Conservation (phyloP, 306 rosid genomes). For the Ormosia semicastrata region DNA sequence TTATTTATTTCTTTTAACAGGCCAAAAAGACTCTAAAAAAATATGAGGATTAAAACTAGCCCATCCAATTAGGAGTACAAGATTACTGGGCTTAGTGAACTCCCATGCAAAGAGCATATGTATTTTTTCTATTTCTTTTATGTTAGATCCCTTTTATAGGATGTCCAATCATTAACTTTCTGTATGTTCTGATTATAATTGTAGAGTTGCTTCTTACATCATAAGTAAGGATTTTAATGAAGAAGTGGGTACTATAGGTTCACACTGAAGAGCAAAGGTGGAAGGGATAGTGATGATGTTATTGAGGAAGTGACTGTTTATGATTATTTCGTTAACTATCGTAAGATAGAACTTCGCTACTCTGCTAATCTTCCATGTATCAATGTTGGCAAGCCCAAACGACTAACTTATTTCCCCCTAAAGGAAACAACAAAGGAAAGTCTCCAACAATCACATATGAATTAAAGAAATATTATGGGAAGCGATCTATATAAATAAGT, state of each 20-base stretch:
- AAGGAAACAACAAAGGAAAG: no score
- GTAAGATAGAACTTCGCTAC: slow-evolving; percentile 58
- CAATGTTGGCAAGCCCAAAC: slow-evolving; percentile 92
- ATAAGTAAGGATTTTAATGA: neutral
- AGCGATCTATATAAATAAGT: no score
- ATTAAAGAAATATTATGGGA: no score
- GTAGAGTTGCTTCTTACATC: neutral
- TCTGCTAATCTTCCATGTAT: slow-evolving; percentile 82
- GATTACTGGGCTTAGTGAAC: slow-evolving; percentile 86
- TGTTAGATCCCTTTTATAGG: neutral
- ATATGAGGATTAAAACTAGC: slow-evolving; percentile 66
- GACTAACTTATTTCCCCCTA: slow-evolving; percentile 81
- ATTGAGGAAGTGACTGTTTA: slow-evolving; percentile 67
- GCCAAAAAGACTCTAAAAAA: slow-evolving; percentile 78
- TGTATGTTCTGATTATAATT: neutral
- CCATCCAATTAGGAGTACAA: slow-evolving; percentile 79
- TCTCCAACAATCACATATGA: no score
- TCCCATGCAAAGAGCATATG: slow-evolving; percentile 73
- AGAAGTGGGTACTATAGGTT: slow-evolving; percentile 44
- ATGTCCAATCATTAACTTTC: neutral
- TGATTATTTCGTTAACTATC: slow-evolving; percentile 72
- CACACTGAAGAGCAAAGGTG: slow-evolving; percentile 54
- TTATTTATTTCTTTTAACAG: slow-evolving; percentile 37
- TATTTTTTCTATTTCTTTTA: slow-evolving; percentile 1
- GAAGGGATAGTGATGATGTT: slow-evolving; percentile 39